Base-by-base conservation (phyloP, 495 filamentous ascomycete genomes). In the Evernia prunastri region DNA sequence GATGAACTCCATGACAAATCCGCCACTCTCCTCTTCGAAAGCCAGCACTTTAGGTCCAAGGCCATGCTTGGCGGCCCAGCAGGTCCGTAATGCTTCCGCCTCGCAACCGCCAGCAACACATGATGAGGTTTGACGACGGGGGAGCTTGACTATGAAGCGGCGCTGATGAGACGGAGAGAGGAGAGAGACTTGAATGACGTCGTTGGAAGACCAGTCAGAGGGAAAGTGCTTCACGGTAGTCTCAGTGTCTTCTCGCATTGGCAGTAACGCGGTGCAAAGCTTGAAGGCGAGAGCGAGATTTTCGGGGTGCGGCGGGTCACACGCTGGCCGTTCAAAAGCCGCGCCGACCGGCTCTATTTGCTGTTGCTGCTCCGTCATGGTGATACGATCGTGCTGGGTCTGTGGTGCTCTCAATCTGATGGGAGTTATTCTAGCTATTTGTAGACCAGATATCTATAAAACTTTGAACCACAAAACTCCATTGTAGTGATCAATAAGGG, bases 21-120 rank as follows among this genome's bases (percentile, higher is more conserved):
- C 54, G 9, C 63, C 63, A 12, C 37, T 64, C 12, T 47, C 54
- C 8, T 64, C 56, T 37, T 64, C 56, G 31, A 64, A 20, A 12
- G 57, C 47, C 20, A 43, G 29, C 31, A 64, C 33, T 36, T 35
- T 43, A 20, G 63, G 63, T 59, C 63, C 63, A 60, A 64, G 40
- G 23, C 63, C 63, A 35, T 36, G 29, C 56, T 47, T n/a, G 20
- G 33, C 56, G 11, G 63, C 63, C 63, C 63, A 64, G 15, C 31
- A 9, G 17, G 63, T 51, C 27, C 63, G 35, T 35, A 49, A 8
- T 13, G 54, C 54, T 36, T 64, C 63, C 11, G 17, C 56, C 11
- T 33, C 18, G 39, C 63, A 64, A 17, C 18, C 15, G 12, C 15
- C 23, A 17, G 10, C 35, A 25, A 45, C 33, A n/a, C 15, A 20